phyloP scores from a whole-genome alignment of 352 stramenopile genomes.

The Phytophthora multivora region DNA sequence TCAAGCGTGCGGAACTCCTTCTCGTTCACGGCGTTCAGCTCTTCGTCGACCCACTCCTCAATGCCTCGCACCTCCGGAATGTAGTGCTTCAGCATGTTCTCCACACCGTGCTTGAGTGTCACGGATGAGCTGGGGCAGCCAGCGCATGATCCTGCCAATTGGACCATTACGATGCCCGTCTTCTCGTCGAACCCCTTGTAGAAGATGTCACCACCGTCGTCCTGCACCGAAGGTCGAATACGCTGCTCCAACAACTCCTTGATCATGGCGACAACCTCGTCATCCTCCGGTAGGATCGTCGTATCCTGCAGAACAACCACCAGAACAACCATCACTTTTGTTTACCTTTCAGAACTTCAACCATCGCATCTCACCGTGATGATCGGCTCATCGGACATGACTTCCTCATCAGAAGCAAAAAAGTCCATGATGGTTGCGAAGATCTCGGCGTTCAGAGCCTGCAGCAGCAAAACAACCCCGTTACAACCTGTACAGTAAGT shows the following conservation, averaged over 20 bases:
- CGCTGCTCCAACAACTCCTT: conserved; percentile 99
- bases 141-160: conserved; percentile 96
- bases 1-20: conserved; percentile 86
- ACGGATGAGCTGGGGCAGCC: conserved; percentile 97
- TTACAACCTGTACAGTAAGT: background rate
- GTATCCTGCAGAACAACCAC: conserved; percentile 58
- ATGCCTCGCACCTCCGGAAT: conserved; percentile 97
- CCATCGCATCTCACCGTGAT: conserved; percentile 55
- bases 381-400: conserved; percentile 90
- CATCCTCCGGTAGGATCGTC: conserved; percentile 96
- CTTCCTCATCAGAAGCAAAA: conserved; percentile 89
- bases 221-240: conserved; percentile 98
- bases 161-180: conserved; percentile 90
- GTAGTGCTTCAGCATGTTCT: conserved; percentile 99
- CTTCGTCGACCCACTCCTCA: conserved; percentile 82
- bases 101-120: conserved; percentile 99
- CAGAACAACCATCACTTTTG: background rate
- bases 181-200: conserved; percentile 97
- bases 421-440: conserved; percentile 99
- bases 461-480: background rate
- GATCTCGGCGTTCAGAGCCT: conserved; percentile 90
- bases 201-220: conserved; percentile 99
- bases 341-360: background rate
- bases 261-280: conserved; percentile 99
- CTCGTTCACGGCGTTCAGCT: conserved; percentile 76